Evolutionary conservation across 2,329 filamentous ascomycete species (phyloP), one percentile per base, ranked within the genome.

Genomic region (Neodidymelliopsis sp.): DNA sequence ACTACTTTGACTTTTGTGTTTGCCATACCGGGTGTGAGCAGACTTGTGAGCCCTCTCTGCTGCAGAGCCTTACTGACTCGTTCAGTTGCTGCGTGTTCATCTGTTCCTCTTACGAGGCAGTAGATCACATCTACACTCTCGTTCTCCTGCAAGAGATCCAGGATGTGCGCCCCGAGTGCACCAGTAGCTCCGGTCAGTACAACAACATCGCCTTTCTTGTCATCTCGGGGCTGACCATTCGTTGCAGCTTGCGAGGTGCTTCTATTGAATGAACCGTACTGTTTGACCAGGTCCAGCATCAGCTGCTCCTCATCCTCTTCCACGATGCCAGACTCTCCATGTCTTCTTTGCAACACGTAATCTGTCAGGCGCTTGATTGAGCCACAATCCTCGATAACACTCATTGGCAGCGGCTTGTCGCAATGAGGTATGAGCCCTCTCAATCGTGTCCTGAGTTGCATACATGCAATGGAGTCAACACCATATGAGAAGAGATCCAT

Each of bases 351-450:
- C 18, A 74, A 42, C 7, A 81, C 62, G 38, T 70, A 73, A 9
- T 74, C 60, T 15, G 66, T 63, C 11, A 78, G 64, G 33, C 70
- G 66, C 12, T 73, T 56, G n/a, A 85, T 70, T 2, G 76, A 84
- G 1, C 82, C 81, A 45, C 79, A 79, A 49, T 87, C 82, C 54
- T 86, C 85, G 0, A 87, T 77, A 1, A 86, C 64, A 48, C 83
- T 86, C 50, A 81, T 71, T 0, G 84, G 82, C 1, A 86, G 60
- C 0, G 69, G 59, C 20, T 60, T 53, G n/a, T 66, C 41, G 29
- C 56, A 59, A 7, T 65, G 41, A 1, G 71, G 71, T n/a, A 77
- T 56, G 5, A 78, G 56, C 30, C 60, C 58, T 23, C 62, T 63
- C 8, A 78, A 54, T 9, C 66, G 65, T 24, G 66, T 64, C 12